phyloP scores from a whole-genome alignment of 441 rosid genomes.

The Aleurites moluccanus region DNA sequence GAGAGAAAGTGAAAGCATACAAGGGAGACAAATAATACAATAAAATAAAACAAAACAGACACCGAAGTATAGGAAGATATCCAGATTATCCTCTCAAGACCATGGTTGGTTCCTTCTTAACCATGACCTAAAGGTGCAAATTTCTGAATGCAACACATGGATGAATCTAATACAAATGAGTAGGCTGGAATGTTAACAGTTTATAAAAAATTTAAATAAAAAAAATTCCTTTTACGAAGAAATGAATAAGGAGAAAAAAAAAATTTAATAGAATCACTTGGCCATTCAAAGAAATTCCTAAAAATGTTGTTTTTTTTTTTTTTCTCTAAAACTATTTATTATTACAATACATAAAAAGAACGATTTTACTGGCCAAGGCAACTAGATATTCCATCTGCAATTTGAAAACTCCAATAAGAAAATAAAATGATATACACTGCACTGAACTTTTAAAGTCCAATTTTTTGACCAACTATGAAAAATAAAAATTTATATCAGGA shows the following conservation, averaged over 20 bases:
- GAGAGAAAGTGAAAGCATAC: background rate
- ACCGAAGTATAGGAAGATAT: background rate
- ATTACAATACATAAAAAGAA: background rate
- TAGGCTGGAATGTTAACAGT: slow-evolving; percentile 3
- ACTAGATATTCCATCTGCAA: background rate
- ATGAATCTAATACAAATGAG: background rate
- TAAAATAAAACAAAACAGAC: background rate
- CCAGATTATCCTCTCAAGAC: background rate
- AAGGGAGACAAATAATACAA: background rate
- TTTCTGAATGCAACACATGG: background rate
- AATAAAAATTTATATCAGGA: background rate
- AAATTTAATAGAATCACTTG: background rate
- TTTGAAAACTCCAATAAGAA: background rate
- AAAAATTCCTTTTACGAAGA: background rate
- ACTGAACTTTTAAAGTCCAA: background rate
- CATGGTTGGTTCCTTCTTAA: background rate
- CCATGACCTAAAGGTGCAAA: background rate
- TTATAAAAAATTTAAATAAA: background rate
- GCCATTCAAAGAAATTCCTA: background rate
- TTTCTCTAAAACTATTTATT: background rate
- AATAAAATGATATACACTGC: background rate
- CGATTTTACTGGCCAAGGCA: background rate
- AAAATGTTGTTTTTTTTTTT: background rate
- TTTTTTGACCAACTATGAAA: background rate
- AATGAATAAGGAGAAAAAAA: background rate